Base-by-base conservation (phyloP, 441 rosid genomes). In the Arabidopsis hybrid region DNA sequence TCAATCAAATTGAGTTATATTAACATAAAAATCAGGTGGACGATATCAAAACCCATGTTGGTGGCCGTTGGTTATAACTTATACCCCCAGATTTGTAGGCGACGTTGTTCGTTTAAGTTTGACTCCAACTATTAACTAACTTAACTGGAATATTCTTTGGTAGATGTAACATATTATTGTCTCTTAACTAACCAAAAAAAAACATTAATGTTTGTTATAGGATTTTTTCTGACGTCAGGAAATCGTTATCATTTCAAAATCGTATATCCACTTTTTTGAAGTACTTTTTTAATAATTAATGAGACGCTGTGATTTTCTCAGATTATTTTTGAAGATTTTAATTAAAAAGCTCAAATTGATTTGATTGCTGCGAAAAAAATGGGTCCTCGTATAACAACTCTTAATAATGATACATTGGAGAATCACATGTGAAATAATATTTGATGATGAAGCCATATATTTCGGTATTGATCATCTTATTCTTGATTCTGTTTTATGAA, bases 71-170 rank as follows among this genome's bases (percentile, higher is more conserved):
- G 77, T 77, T 71, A 53, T 60, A 52, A 62, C 52, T 46, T 53
- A 65, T 36, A 52, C 38, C 58, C 67, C 72, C 79, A 72, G 60
- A 60, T 53, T 72, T 67, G 18, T 47, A 56, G 75, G 75, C 61
- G 71, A 69, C 31, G 29, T 47, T 47, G 49, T 56, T 52, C 60
- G 39, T 77, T 71, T 50, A 65, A 50, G 52, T 76, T 64, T 76
- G 67, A 76, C 66, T 71, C 67, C 57, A 64, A 76, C 72, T 32
- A 58, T 35, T 68, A 72, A 77, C 77, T 66, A 72, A 77, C 76
- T 77, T 71, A 77, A 77, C 80, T 66, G 73, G 69, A 77, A 77
- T 77, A 65, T 77, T 60, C 72, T 71, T 58, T 60, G 69, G 69
- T 71, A 12, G 60, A 5, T 39, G 40, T 63, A 53, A 62, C 6